phyloP scores from a whole-genome alignment of 345 rosid species.

The Salix udensis region DNA sequence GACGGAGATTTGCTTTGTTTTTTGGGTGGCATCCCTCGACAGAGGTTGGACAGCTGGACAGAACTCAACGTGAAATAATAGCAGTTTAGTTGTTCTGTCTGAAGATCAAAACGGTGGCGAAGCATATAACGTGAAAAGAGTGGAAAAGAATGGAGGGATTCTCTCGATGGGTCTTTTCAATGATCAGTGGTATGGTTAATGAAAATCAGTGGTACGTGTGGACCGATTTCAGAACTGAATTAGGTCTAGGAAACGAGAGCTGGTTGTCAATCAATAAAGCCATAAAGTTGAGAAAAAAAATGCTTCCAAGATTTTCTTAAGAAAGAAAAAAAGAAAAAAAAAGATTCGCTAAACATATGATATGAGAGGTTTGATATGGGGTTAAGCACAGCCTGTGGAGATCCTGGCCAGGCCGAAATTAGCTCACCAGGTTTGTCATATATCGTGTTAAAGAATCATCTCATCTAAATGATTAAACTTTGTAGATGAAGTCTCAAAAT shows the following conservation, averaged over 20 bases:
- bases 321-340: not conserved
- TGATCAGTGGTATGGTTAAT: not conserved
- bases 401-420: too few relatives aligned
- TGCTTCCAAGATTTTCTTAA: too few relatives aligned
- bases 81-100: not conserved
- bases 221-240: not conserved
- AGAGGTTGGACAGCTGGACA: not conserved
- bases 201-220: not conserved
- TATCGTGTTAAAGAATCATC: too few relatives aligned
- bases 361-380: not conserved
- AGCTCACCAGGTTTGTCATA: too few relatives aligned
- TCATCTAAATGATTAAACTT: too few relatives aligned
- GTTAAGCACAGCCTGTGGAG: too few relatives aligned
- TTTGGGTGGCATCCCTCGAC: not conserved
- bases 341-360: not conserved
- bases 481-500: accelerated
- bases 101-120: not conserved
- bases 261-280: not conserved
- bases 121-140: not conserved
- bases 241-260: too few relatives aligned
- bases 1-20: not conserved
- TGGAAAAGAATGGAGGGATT: not conserved
- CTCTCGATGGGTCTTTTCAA: not conserved
- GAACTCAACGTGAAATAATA: not conserved
- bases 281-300: not conserved